Conservation (phyloP, 164 flowering plant genomes). For the Buxus sempervirens region DNA sequence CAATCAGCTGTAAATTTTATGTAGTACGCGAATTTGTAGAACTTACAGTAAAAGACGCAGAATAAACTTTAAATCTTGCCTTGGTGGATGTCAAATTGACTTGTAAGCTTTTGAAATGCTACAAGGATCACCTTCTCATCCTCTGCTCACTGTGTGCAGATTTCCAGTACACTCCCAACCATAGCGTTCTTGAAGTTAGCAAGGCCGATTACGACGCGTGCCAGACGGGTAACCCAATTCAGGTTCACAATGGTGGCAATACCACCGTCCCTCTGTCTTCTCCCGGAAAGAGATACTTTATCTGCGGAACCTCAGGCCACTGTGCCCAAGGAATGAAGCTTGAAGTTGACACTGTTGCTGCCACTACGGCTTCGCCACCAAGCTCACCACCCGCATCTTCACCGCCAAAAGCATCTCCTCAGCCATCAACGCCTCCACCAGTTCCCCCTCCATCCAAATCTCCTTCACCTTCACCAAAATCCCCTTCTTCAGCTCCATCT, state of each 20-base stretch:
- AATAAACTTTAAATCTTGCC: no score
- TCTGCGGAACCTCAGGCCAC: slow-evolving; percentile 55
- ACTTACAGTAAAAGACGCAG: no score
- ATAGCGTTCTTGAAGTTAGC: slow-evolving; percentile 52
- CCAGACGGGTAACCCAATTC: slow-evolving; percentile 29
- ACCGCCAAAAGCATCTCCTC: slow-evolving; percentile 17
- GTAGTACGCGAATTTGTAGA: no score
- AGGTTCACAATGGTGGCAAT: slow-evolving; percentile 25
- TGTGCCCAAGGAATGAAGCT: slow-evolving; percentile 60
- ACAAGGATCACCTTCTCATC: background rate
- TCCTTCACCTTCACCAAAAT: background rate
- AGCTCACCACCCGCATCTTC: slow-evolving; percentile 8
- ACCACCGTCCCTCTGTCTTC: slow-evolving; percentile 45
- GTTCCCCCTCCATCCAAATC: background rate
- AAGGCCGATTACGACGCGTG: slow-evolving; percentile 50
- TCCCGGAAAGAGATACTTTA: slow-evolving; percentile 60
- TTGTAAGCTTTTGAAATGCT: no score
- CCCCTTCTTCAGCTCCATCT: background rate
- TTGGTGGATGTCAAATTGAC: no score
- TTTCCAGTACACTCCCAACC: slow-evolving; percentile 42
- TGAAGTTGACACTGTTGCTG: slow-evolving; percentile 32
- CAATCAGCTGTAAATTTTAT: no score
- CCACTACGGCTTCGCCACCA: slow-evolving; percentile 21
- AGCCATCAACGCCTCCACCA: slow-evolving; percentile 3
- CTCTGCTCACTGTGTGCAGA: slow-evolving; percentile 30